Evolutionary conservation across 129 eudicot species (phyloP), one percentile per base, ranked within the genome.

Genomic region (Artemisia tridentata): DNA sequence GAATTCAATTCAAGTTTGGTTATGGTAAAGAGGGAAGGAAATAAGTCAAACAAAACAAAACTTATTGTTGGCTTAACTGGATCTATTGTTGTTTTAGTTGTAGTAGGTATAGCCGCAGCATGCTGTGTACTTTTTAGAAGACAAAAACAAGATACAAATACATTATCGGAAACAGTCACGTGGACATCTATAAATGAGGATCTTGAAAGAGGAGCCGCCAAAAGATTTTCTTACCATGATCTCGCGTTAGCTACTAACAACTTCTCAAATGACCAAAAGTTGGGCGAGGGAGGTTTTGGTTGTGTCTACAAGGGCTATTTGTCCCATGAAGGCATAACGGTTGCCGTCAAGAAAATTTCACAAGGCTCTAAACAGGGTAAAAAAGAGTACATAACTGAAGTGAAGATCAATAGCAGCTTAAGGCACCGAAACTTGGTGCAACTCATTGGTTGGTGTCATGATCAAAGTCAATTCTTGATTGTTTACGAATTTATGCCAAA

Each of bases 391-490:
- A 49, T 82, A 55, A 75, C 91, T 0, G 91, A 88, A 78, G 84
- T 85, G 0, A 88, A 83, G 80, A 76, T 78, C 52, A 83, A 82
- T 11, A 78, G 86, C 63, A 62, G 80, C 67, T 41, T 88, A 43
- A 78, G 88, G 69, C 90, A 88, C 63, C 54, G 86, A 5, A 88
- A 88, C 59, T 63, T 88, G 57, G 90, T 88, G 21, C 86, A 88
- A 59, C 84, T 88, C 45, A 81, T 84, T 15, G 91, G 95, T 29
- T 88, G 91, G 95, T 80, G 95, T 59, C 86, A 85, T 9, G 88
- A 85, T 34, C 74, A 80, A 48, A 76, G 69, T 3, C 80, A 76
- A 5, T 79, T 85, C 73, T 57, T 85, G n/a, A 69, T 88, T 41
- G 88, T 84, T 10, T 88, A 88, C 9, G 88, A 85, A 76, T 78